Percentiles rank a stretch among this genome's conserved stretches.
Evolutionary conservation across 306 rosid genomes (phyloP).

Genomic region (Cucumis melo): DNA sequence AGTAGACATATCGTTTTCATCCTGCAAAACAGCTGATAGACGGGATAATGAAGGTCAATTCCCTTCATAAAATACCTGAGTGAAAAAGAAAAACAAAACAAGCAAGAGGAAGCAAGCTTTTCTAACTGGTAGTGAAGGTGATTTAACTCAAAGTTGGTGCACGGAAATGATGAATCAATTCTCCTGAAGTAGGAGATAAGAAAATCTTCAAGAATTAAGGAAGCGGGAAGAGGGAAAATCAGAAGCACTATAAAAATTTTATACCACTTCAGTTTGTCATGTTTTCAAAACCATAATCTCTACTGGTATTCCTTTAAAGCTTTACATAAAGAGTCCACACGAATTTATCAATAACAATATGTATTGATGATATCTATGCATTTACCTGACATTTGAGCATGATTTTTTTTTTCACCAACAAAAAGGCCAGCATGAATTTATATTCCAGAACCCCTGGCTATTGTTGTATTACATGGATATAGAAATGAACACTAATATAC

Average conservation of each 20-base stretch:
- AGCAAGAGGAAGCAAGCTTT: neutral
- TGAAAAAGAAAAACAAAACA: neutral
- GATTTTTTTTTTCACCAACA: too few species aligned
- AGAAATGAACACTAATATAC: neutral
- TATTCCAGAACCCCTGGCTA: too few species aligned
- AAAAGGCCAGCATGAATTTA: too few species aligned
- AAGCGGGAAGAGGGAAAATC: neutral
- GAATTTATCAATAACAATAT: neutral
- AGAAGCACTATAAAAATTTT: neutral
- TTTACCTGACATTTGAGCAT: too few species aligned
- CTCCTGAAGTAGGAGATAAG: neutral
- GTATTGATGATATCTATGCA: neutral
- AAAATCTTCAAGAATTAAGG: neutral
- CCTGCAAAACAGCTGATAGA: conserved; percentile 63
- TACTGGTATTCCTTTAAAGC: neutral
- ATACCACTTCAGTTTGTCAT: neutral
- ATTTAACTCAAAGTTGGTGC: neutral
- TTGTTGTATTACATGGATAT: neutral
- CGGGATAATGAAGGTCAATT: conserved; percentile 13
- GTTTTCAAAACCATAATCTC: neutral
- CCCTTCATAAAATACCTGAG: neutral
- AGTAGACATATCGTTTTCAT: conserved; percentile 47
- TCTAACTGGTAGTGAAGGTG: neutral
- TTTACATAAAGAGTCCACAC: neutral
- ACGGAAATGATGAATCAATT: neutral